A percentile compares a stretch with the other conserved stretches of the same genome.
Evolutionary conservation across 208 protist genomes (phyloP).

Genomic region (Leishmania tropica): DNA sequence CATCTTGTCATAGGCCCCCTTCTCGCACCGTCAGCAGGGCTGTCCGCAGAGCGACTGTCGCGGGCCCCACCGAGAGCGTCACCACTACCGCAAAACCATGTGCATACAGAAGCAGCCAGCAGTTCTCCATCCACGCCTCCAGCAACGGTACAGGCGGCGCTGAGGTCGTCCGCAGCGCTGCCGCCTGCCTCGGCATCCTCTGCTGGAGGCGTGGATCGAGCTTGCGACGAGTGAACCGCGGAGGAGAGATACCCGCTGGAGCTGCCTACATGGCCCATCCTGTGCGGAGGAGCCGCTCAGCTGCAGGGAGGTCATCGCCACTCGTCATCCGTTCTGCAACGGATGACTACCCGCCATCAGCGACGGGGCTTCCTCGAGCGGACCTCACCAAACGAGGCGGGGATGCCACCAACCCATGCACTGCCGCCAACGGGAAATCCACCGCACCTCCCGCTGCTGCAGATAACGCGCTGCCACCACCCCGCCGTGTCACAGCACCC

Average conservation of each 20-base stretch:
- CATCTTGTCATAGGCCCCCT: no score
- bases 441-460: background rate
- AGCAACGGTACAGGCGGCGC: constrained; percentile 3
- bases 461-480: background rate
- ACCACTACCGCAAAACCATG: constrained; percentile 38
- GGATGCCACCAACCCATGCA: background rate
- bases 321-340: background rate
- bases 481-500: background rate
- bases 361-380: background rate
- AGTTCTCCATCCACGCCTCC: constrained; percentile 51
- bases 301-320: background rate
- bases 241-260: background rate
- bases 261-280: background rate
- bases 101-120: constrained; percentile 60
- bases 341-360: no score
- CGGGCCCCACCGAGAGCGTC: constrained; percentile 36
- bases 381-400: background rate
- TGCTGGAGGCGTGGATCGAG: background rate
- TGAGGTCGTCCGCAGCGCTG: background rate
- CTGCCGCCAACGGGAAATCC: background rate
- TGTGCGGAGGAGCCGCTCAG: background rate
- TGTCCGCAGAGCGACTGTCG: constrained; percentile 20
- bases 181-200: background rate
- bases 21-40: constrained; percentile 11
- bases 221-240: background rate